phyloP scores from a whole-genome alignment of 129 eudicot species.

The Apium graveolens region DNA sequence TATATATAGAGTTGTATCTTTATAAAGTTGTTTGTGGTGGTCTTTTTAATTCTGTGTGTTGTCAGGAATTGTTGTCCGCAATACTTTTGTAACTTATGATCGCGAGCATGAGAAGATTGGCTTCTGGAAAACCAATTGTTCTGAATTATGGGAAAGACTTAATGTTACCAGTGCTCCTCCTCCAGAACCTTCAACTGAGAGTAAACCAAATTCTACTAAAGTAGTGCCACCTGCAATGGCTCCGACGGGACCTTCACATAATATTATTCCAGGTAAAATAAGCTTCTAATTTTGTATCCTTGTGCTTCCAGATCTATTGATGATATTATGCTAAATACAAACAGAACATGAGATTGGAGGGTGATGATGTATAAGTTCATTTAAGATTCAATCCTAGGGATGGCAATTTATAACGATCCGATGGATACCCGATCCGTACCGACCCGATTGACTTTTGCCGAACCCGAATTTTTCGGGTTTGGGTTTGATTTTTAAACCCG shows the following conservation, averaged over 20 bases:
- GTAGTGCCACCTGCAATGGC: constrained; percentile 45
- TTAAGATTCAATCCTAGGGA: too few species aligned
- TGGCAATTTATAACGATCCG: too few species aligned
- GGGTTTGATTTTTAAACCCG: too few species aligned
- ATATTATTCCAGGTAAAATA: constrained; percentile 44
- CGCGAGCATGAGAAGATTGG: constrained; percentile 89
- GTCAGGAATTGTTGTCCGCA: constrained; percentile 83
- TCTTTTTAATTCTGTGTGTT: background rate
- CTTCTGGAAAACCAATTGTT: constrained; percentile 98
- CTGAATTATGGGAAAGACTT: constrained; percentile 81
- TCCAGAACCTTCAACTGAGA: constrained; percentile 31
- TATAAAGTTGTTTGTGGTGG: background rate
- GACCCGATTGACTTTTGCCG: too few species aligned
- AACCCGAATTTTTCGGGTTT: too few species aligned
- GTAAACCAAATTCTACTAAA: constrained; percentile 30
- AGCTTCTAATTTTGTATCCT: constrained; percentile 8
- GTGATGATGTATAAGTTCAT: too few species aligned
- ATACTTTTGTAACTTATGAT: constrained; percentile 90
- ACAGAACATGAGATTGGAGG: too few species aligned
- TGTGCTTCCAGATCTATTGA: background rate
- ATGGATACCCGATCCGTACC: too few species aligned
- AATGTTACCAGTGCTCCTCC: constrained; percentile 41
- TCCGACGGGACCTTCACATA: constrained; percentile 39
- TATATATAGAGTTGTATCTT: background rate
- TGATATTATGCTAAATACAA: background rate